Base-by-base conservation (phyloP, 2,329 filamentous ascomycete species). In the Ophiostoma novo-ulmi region DNA sequence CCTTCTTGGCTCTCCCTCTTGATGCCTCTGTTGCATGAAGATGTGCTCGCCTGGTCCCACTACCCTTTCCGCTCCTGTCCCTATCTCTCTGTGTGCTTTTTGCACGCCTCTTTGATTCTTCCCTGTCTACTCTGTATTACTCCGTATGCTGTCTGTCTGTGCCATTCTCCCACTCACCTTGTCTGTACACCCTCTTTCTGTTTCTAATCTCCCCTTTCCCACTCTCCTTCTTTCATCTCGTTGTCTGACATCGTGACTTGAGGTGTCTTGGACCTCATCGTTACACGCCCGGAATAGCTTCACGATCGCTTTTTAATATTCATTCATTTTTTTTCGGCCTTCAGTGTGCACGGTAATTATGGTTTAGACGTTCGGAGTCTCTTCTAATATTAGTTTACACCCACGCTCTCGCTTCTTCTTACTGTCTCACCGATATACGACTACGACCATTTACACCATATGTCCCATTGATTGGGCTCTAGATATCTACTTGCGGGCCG, bases 391-490 rank as follows among this genome's bases (percentile, higher is more conserved):
- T 14, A 6, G 44, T 48, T 36, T 65, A n/a, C 36, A 20, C 20
- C 22, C 63, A 39, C 35, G 10, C 8, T n/a, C 36, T 39, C 63
- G 63, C 63, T 26, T 65, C 63, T 41, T 69, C 69, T 61, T 10
- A n/a, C 67, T 64, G 11, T 66, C 64, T 69, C 26, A 11, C 70
- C 26, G 22, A 58, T 68, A 8, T 63, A 55, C 67, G 52, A 22
- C n/a, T n/a, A 67, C 65, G 75, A 38, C 61, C 17, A 14, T 22
- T 58, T 13, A 41, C 35, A 31, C n/a, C 71, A 73, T 74, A 74
- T 73, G 73, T 75, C 80, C 82, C 82, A 83, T 84, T 83, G 82
- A 84, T 74, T 84, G 82, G 82, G 81, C 75, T 76, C 77, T 78
- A 73, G 71, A 78, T 79, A 5, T 38, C 8, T 48, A 75, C 74